These are phyloP conservation scores for Skeletonema costatum DNA, from an alignment of 108 stramenopile genomes.

Conservation along the genomic window DNA sequence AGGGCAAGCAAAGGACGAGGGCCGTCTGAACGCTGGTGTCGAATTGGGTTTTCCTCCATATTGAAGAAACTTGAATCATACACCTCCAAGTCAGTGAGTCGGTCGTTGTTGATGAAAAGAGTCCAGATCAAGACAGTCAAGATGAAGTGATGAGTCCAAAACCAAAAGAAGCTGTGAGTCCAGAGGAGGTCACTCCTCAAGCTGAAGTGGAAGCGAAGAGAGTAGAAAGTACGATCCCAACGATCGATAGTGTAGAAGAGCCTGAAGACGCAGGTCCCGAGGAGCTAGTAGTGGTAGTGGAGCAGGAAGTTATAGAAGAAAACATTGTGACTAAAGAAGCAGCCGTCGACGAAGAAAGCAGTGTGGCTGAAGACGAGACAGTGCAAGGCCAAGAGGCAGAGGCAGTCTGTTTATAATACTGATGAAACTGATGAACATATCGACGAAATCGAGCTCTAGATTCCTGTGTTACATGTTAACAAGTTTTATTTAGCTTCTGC, in stretches of 20 bases:
- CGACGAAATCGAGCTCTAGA: neutral
- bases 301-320: too few relatives aligned
- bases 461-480: too few relatives aligned
- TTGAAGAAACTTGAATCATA: constrained; percentile 14
- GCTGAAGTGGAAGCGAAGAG: neutral
- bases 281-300: too few relatives aligned
- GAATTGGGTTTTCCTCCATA: constrained; percentile 9
- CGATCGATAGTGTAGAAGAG: neutral
- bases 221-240: neutral
- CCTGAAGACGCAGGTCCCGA: neutral
- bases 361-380: neutral
- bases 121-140: neutral
- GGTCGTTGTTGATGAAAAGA: neutral
- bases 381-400: neutral
- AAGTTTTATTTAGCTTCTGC: neutral
- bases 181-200: neutral
- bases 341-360: too few relatives aligned
- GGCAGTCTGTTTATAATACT: neutral
- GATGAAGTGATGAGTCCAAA: too few relatives aligned
- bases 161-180: too few relatives aligned
- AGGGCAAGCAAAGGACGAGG: constrained; percentile 2
- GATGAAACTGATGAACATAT: neutral
- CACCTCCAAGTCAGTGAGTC: neutral
- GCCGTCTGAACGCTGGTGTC: constrained; percentile 17
- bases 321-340: too few relatives aligned